Conservation (phyloP, 345 rosid species). For the Eucalyptus sp. region DNA sequence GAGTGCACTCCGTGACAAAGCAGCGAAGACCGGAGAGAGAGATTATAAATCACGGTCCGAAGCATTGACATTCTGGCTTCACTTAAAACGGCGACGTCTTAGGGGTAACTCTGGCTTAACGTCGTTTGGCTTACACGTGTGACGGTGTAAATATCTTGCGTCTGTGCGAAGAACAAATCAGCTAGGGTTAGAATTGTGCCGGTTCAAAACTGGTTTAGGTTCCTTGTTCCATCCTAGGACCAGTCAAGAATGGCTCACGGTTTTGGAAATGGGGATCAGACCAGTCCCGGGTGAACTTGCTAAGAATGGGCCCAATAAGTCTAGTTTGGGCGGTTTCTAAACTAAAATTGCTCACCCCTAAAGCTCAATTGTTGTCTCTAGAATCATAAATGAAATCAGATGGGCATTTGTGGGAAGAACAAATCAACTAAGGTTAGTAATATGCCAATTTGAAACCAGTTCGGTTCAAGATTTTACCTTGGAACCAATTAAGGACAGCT, state of each 20-base stretch:
- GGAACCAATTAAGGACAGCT: no score
- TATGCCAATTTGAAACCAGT: accelerated
- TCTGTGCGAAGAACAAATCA: background rate
- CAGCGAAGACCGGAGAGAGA: background rate
- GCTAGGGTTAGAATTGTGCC: background rate
- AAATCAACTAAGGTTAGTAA: no score
- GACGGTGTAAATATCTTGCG: background rate
- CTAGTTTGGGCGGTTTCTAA: accelerated
- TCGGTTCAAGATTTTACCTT: background rate
- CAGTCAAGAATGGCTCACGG: accelerated
- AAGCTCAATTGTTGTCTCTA: background rate
- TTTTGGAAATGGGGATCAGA: background rate
- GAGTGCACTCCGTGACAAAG: background rate
- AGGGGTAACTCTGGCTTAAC: background rate
- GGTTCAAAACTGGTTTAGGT: background rate
- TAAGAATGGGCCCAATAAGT: accelerated
- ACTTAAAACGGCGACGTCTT: background rate
- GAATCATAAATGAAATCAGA: background rate
- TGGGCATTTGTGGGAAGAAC: no score
- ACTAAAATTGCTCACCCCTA: background rate
- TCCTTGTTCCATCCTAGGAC: accelerated
- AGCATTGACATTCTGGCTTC: background rate
- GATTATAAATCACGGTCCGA: background rate
- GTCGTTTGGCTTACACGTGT: background rate
- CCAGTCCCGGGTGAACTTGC: accelerated